A percentile compares a stretch with the other conserved stretches of the same genome.
Conservation (phyloP, 176 grass and related monocot genomes). For the Coix lacrymajobi region DNA sequence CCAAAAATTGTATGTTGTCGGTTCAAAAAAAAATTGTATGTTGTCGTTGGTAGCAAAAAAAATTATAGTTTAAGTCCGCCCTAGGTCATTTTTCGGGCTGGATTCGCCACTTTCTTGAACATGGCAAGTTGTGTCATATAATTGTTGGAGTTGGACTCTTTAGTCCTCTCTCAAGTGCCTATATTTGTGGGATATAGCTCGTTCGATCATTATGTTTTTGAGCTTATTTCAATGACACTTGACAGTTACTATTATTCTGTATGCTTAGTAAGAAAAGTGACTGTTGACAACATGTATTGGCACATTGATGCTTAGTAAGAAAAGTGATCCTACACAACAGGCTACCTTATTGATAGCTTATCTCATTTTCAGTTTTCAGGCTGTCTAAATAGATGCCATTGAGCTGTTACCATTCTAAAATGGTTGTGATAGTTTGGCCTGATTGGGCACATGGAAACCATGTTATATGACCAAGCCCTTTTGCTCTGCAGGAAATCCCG, state of each 20-base stretch:
- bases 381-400: background rate
- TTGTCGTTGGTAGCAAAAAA: too few species aligned
- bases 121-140: background rate
- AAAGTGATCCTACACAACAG: background rate
- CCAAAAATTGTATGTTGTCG: too few species aligned
- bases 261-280: background rate
- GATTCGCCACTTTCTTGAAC: too few species aligned
- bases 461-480: slow-evolving; percentile 5
- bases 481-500: slow-evolving; percentile 60
- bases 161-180: background rate
- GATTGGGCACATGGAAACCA: background rate
- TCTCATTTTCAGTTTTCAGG: background rate
- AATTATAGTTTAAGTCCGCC: too few species aligned
- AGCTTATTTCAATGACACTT: background rate
- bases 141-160: background rate
- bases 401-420: background rate
- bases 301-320: background rate
- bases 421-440: background rate
- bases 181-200: background rate
- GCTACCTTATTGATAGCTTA: background rate
- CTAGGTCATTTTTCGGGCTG: too few species aligned
- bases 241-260: background rate
- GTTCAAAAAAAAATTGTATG: too few species aligned
- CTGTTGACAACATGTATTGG: too few species aligned
- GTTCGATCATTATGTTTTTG: background rate